phyloP scores from a whole-genome alignment of 441 rosid species.

The Pelargonium citronellum region DNA sequence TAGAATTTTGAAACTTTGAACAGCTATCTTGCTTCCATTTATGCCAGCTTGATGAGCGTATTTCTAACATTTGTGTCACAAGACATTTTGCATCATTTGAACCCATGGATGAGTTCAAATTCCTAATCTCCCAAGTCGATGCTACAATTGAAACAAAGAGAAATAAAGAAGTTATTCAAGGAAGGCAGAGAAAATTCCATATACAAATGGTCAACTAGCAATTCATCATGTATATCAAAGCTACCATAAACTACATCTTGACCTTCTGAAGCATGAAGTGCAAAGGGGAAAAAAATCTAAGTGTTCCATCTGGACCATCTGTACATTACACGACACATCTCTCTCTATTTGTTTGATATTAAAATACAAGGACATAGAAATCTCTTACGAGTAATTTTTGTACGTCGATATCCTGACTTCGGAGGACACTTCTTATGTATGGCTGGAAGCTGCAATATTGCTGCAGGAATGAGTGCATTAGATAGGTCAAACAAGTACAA shows the following conservation, averaged over 20 bases:
- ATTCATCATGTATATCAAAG: not conserved
- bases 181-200: not conserved
- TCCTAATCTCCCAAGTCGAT: conserved; percentile 92
- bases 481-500: conserved; percentile 22
- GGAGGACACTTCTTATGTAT: conserved; percentile 68
- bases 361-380: conserved; percentile 7
- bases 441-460: conserved; percentile 90
- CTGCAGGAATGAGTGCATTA: conserved; percentile 36
- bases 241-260: not conserved
- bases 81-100: conserved; percentile 60
- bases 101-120: conserved; percentile 59
- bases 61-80: conserved; percentile 83
- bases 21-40: conserved; percentile 69
- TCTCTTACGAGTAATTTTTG: conserved; percentile 70
- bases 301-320: not conserved
- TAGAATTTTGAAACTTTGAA: conserved; percentile 86
- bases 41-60: conserved; percentile 62
- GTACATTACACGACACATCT: not conserved
- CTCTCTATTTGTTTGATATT: not conserved
- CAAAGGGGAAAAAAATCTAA: not conserved
- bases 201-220: not conserved
- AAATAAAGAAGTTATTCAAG: conserved; percentile 17
- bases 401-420: conserved; percentile 80
- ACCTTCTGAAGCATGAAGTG: conserved; percentile 8
- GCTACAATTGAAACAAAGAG: conserved; percentile 45